Evolutionary conservation across 2,329 filamentous ascomycete genomes (phyloP), one percentile per base, ranked within the genome.

Genomic region (Neodidymelliopsis sp.): DNA sequence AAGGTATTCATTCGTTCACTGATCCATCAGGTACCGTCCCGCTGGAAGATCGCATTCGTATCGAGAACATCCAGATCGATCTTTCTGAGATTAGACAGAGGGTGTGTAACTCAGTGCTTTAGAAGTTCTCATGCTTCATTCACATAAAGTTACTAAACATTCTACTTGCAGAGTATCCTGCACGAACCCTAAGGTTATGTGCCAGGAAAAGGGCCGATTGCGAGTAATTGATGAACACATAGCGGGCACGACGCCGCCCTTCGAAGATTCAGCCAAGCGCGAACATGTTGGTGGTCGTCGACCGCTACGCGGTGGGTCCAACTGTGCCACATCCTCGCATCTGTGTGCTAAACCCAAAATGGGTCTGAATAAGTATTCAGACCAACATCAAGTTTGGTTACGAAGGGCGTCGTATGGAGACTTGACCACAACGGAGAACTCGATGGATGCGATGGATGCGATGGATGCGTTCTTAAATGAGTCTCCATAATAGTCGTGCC

Each of bases 331-430:
- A 25, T 15, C 5, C 19, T 37, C n/a, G 33, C 42, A 45, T 18
- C n/a, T 29, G 27, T 31, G 16, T 9, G 27, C 42, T 45, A 37
- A 15, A 20, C 33, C 33, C 6, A 25, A 30, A 25, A 25, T 13
- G 25, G 42, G 34, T 11, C 37, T 45, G 42, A 37, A 45, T 37
- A 45, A 34, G 33, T 45, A 37, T 45, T 38, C 33, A 45, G 33
- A 31, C 27, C 33, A 45, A 37, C 16, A 45, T 24, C 13, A 12
- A 38, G 42, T 30, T 27, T 37, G 33, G 6, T 18, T 9, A 2
- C 13, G 13, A 15, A 25, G n/a, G 13, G 25, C 15, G 4, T 24
- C 25, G 11, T 37, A 9, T 20, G 12, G 20, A 23, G 6, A 13
- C 15, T 20, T 37, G 13, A n/a, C 25, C 19, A 24, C n/a, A 30